phyloP scores from a whole-genome alignment of 352 stramenopile species.

The Aphanomyces invadans region DNA sequence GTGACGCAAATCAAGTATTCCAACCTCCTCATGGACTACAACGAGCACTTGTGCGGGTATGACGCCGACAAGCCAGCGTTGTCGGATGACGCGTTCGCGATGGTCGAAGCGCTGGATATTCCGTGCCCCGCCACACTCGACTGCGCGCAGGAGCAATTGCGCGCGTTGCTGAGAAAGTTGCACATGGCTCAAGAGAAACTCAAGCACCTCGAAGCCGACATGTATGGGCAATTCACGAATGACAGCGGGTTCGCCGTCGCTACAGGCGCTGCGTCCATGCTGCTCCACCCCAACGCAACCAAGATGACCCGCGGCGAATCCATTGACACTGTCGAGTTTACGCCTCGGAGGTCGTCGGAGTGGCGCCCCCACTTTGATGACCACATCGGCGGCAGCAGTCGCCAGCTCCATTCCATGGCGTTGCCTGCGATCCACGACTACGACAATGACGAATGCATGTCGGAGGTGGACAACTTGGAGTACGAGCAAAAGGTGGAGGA shows the following conservation, averaged over 20 bases:
- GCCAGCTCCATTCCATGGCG: too few species aligned
- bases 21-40: slow-evolving; percentile 7
- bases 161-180: background rate
- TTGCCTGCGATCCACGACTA: background rate
- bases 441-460: background rate
- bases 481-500: slow-evolving; percentile 1
- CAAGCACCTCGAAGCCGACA: slow-evolving; percentile 2
- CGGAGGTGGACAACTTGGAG: background rate
- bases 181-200: slow-evolving; percentile 10
- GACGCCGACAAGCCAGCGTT: background rate
- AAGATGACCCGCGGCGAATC: background rate
- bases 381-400: too few species aligned
- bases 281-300: background rate
- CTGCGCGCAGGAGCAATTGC: slow-evolving; percentile 4
- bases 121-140: background rate
- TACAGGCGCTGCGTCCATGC: too few species aligned
- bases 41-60: background rate
- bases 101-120: slow-evolving; percentile 1
- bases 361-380: slow-evolving; percentile 9
- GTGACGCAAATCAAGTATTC: slow-evolving; percentile 10
- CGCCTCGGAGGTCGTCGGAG: background rate
- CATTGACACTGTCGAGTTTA: slow-evolving; percentile 3
- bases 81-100: background rate
- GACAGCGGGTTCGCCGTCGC: too few species aligned
- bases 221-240: too few species aligned